Base-by-base conservation (phyloP, 768 basidiomycete genomes). In the Termitomyces sp. region DNA sequence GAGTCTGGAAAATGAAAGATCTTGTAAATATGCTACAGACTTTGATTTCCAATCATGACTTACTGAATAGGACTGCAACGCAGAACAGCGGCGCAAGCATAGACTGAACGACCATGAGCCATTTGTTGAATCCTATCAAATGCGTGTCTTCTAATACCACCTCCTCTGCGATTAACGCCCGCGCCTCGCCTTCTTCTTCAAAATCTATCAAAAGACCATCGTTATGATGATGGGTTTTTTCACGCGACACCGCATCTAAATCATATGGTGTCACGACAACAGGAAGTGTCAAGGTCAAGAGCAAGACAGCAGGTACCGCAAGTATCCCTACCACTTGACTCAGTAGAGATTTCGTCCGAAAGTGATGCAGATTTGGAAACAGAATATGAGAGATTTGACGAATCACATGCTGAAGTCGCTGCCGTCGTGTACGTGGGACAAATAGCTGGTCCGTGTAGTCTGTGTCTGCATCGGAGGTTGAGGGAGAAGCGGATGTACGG, bases 71-170 rank as follows among this genome's bases (percentile, higher is more conserved):
- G 8, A 95, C 85, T 5, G 71, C 72, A 14, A 81, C 80, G 59
- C 84, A 87, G 67, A 95, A 93, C 52, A 92, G 57, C 0, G 96
- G 94, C 0, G 91, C 94, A 3, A 92, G 68, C 4, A 85, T 74
- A 69, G 91, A 96, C 64, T 99, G 96, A 4, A 78, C 77, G 22
- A 90, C 88, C 70, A 86, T 92, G 37, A 98, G 72, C 86, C 88
- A 93, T 70, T 93, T 90, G 68, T 85, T 88, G 67, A 85, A 88
- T 59, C 71, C 60, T 50, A 86, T 70, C 46, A 85, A 84, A 56
- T 88, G 85, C 63, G 87, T 70, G 22, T 86, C 86, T 63, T 89
- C 85, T 60, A 85, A 74, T 8, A 87, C 79, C 59, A 85, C 87
- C 47, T 90, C 86, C 58, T 89, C 90, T 1, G 90, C 90, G 39